Percentiles rank a stretch among this genome's conserved stretches.
phyloP scores from a whole-genome alignment of 2,329 filamentous ascomycete species.

The Aureobasidium mangrovei region DNA sequence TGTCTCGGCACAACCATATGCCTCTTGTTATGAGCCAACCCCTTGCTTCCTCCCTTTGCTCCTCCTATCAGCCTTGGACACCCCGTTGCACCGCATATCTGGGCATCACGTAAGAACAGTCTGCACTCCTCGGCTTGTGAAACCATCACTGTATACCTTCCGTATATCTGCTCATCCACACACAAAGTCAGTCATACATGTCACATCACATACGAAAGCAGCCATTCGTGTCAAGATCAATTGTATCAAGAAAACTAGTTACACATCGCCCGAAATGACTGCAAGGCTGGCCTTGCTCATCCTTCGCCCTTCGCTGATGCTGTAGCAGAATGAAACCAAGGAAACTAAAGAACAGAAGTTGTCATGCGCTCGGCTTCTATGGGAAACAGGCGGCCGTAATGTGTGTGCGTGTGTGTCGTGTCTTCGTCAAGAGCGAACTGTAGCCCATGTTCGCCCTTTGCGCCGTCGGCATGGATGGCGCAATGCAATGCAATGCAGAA shows the following conservation, averaged over 20 bases:
- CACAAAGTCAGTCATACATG: neutral
- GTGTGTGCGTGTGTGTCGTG: conserved; percentile 1
- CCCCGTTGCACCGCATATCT: neutral
- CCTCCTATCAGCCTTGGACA: neutral
- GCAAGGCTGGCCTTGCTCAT: neutral
- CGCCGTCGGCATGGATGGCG: neutral
- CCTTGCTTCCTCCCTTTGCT: neutral
- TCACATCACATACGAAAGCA: neutral
- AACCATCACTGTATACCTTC: neutral
- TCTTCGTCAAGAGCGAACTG: conserved; percentile 7
- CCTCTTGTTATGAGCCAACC: neutral
- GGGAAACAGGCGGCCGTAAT: conserved; percentile 1
- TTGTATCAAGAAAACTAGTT: conserved; percentile 3
- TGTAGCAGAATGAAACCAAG: neutral
- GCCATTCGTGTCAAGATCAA: neutral
- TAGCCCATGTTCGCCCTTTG: neutral
- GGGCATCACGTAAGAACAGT: neutral
- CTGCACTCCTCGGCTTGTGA: neutral
- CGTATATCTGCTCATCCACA: too few species aligned
- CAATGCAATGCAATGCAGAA: neutral
- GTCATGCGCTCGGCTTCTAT: conserved; percentile 8
- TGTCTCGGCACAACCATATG: neutral
- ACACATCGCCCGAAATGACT: conserved; percentile 6
- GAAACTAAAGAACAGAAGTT: conserved; percentile 2
- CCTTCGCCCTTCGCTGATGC: conserved; percentile 11